Evolutionary conservation across 306 rosid species (phyloP).

Genomic region (Comarum palustre): DNA sequence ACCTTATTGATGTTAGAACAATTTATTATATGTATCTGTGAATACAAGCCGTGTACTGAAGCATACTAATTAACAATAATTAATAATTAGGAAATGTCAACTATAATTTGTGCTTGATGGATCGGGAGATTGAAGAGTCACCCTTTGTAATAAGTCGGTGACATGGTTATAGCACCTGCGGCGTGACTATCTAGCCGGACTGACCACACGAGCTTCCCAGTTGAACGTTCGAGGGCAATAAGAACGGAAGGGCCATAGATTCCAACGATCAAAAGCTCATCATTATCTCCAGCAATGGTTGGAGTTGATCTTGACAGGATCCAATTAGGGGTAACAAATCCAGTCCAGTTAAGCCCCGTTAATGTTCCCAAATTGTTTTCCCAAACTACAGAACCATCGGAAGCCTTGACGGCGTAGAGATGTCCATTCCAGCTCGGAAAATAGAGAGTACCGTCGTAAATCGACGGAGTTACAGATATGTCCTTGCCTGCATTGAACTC

Average conservation of each 20-base stretch:
- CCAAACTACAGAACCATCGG: constrained; percentile 34
- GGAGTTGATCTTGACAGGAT: constrained; percentile 53
- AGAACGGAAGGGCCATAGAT: constrained; percentile 56
- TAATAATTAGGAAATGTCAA: neutral
- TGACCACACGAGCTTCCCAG: constrained; percentile 48
- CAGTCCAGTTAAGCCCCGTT: constrained; percentile 38
- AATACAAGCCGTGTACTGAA: no score
- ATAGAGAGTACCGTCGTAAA: constrained; percentile 31
- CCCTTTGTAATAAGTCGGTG: constrained; percentile 53
- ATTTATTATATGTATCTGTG: no score
- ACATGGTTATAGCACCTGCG: constrained; percentile 46
- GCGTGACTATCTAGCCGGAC: constrained; percentile 35
- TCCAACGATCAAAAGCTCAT: constrained; percentile 34
- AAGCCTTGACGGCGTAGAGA: constrained; percentile 37
- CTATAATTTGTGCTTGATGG: neutral
- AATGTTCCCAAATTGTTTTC: constrained; percentile 23
- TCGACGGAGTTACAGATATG: constrained; percentile 48
- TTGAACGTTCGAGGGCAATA: constrained; percentile 41
- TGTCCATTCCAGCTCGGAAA: constrained; percentile 58
- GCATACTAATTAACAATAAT: neutral
- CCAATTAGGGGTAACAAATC: constrained; percentile 21
- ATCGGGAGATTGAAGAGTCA: no score
- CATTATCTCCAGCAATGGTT: constrained; percentile 24
- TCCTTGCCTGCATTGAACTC: constrained; percentile 42
- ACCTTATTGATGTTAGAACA: neutral